phyloP scores from a whole-genome alignment of 352 stramenopile genomes.

The Pythium sukuiense region DNA sequence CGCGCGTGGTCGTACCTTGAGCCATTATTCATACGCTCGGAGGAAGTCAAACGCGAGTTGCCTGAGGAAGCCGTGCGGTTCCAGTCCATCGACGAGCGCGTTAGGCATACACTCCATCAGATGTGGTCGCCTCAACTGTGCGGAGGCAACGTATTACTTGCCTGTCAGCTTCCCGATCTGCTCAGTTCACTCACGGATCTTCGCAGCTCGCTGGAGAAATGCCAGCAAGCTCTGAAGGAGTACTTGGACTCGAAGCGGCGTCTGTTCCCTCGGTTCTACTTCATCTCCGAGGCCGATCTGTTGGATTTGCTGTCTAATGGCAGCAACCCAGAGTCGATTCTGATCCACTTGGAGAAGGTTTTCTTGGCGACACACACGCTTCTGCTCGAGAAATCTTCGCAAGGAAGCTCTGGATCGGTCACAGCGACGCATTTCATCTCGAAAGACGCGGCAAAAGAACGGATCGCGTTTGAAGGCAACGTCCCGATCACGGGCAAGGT shows the following conservation, averaged over 20 bases:
- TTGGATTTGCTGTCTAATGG: slow-evolving; percentile 95
- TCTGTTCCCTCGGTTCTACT: slow-evolving; percentile 95
- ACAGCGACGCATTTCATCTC: slow-evolving; percentile 90
- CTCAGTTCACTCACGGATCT: slow-evolving; percentile 75
- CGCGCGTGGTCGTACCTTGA: slow-evolving; percentile 95
- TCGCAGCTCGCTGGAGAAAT: slow-evolving; percentile 82
- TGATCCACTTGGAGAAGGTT: slow-evolving; percentile 92
- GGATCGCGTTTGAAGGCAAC: slow-evolving; percentile 86
- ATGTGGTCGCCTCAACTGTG: slow-evolving; percentile 71
- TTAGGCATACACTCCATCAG: slow-evolving; percentile 63
- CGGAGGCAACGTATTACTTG: slow-evolving; percentile 67
- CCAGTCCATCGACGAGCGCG: slow-evolving; percentile 79
- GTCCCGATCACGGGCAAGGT: slow-evolving; percentile 93
- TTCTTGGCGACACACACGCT: slow-evolving; percentile 70
- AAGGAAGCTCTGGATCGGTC: slow-evolving; percentile 26
- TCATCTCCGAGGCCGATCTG: slow-evolving; percentile 93
- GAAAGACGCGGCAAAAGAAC: slow-evolving; percentile 86
- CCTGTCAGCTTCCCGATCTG: slow-evolving; percentile 85
- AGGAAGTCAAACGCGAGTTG: slow-evolving; percentile 94
- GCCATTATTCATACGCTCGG: slow-evolving; percentile 93
- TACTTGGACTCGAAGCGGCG: slow-evolving; percentile 93
- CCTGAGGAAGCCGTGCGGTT: slow-evolving; percentile 91
- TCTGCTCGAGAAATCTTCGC: slow-evolving; percentile 50
- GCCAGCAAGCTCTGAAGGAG: slow-evolving; percentile 93
- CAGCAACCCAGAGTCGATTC: slow-evolving; percentile 81